phyloP scores from a whole-genome alignment of 2,329 filamentous ascomycete genomes.

The Aspergillus amoenus region DNA sequence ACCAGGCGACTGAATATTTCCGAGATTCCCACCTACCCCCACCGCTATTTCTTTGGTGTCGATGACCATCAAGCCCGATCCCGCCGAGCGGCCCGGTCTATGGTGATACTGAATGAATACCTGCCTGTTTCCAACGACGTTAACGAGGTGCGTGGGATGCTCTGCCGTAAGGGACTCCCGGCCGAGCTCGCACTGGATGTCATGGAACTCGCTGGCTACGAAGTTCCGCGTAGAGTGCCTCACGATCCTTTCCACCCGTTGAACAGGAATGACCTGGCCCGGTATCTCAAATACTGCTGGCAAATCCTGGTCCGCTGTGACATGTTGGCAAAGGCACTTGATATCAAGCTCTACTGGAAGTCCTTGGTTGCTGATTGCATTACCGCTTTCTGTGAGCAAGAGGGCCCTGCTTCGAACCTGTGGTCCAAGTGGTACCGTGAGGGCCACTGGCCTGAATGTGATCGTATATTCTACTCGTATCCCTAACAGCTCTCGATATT shows the following conservation, averaged over 20 bases:
- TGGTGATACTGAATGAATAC: not conserved
- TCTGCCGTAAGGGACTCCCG: not conserved
- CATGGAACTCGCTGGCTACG: not conserved
- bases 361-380: not conserved
- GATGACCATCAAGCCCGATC: not conserved
- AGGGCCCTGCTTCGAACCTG: no score
- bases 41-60: constrained; percentile 4
- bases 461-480: no score
- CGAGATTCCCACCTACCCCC: not conserved
- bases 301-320: not conserved
- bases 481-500: no score
- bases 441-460: no score
- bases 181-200: not conserved
- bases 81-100: not conserved
- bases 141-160: not conserved
- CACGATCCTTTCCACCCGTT: constrained; percentile 3
- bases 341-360: not conserved
- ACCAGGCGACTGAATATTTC: not conserved
- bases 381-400: no score
- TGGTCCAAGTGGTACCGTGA: no score
- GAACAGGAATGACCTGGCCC: not conserved
- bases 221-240: not conserved
- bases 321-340: not conserved
- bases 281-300: constrained; percentile 5
- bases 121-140: not conserved